These are phyloP conservation scores for Sporopachydermia lactativora DNA, from an alignment of 805 yeast genomes.

Conservation along the genomic window DNA sequence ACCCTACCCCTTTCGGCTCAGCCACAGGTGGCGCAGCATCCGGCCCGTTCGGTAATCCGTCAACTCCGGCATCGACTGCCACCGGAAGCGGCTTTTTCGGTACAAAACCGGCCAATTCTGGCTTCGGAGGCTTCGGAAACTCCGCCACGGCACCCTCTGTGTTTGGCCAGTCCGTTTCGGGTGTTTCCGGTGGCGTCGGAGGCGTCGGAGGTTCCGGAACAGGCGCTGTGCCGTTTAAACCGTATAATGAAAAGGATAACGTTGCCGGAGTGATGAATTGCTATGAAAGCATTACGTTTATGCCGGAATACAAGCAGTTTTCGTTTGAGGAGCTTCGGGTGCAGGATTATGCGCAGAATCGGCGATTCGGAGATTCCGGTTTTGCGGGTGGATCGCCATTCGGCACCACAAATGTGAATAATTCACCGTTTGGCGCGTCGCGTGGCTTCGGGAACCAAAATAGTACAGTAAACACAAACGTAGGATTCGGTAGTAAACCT, in stretches of 20 bases:
- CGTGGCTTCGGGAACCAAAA: slow-evolving; percentile 13
- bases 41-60: slow-evolving; percentile 10
- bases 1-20: slow-evolving; percentile 24
- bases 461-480: background rate
- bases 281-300: slow-evolving; percentile 64
- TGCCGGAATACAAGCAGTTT: slow-evolving; percentile 79
- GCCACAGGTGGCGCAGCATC: slow-evolving; percentile 11
- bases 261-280: slow-evolving; percentile 25
- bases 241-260: slow-evolving; percentile 59
- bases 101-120: slow-evolving; percentile 6
- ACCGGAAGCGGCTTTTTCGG: slow-evolving; percentile 7
- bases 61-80: slow-evolving; percentile 9
- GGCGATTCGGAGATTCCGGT: slow-evolving; percentile 41
- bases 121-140: slow-evolving; percentile 12
- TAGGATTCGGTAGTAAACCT: slow-evolving; percentile 11
- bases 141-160: slow-evolving; percentile 12
- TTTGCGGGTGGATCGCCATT: slow-evolving; percentile 11
- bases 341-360: slow-evolving; percentile 71
- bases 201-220: slow-evolving; percentile 42
- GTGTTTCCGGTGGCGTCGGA: slow-evolving; percentile 15
- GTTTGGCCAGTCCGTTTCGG: slow-evolving; percentile 13
- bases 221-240: slow-evolving; percentile 51
- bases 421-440: slow-evolving; percentile 18
- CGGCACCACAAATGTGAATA: slow-evolving; percentile 10
- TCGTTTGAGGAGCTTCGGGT: slow-evolving; percentile 81